Evolutionary conservation across 2,329 filamentous ascomycete species (phyloP), one percentile per base, ranked within the genome.

Genomic region (Fusarium aywerte): DNA sequence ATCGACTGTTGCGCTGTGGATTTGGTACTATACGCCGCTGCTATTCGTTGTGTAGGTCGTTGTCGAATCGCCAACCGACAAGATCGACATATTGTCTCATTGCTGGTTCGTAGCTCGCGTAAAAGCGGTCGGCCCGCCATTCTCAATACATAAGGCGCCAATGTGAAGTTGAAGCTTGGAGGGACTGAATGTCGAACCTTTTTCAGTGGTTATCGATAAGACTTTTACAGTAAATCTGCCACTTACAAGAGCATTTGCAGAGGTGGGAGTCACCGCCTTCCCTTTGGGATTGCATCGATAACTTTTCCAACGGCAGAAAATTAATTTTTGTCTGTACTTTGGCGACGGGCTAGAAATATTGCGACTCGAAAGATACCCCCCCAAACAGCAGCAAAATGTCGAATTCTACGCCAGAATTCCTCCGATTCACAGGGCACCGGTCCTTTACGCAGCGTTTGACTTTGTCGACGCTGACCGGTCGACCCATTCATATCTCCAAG

Each of bases 401-500:
- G 64, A 78, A 76, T 62, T 74, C 79, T 49, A 74, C 81, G 69
- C 79, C 83, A 63, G 84, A 87, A 58, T 88, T 84, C 73, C 78
- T 97, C 58, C 89, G 89, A 70, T 94, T 99, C 77, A 95, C 92
- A 49, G 90, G 92, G 73, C 93, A 97, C 78, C 89, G 90, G 73
- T 89, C 91, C 70, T 90, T 99, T 64, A 85, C 92, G 33, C 89
- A 93, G 72, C 92, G 96, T 52, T 89, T 99, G 42, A 87, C 97
- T 42, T 89, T 99, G 54, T 89, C 96, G 20, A 98, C 96, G 4
- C 88, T 99, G 63, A 97, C 94, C 65, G 96, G 96, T 71, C 89
- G 91, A 35, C 89, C 96, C 4, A 83, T 98, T 56, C 93, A 95
- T 80, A 95, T 99, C 77, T 96, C 95, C 52, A 91, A 96, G 79